phyloP scores from a whole-genome alignment of 495 filamentous ascomycete genomes.

The Penicillium tannophilum region DNA sequence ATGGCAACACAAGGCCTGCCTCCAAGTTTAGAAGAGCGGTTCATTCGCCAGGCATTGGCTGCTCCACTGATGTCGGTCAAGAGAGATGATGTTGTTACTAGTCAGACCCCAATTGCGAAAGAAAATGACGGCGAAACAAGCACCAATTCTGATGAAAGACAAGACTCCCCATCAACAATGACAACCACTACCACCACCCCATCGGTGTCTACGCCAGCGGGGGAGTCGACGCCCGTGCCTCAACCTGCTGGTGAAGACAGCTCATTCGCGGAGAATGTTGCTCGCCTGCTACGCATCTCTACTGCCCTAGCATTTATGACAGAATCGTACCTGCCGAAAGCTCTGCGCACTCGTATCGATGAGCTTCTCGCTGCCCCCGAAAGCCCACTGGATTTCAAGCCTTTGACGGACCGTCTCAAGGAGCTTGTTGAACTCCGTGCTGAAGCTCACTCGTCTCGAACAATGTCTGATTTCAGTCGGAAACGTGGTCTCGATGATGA shows the following conservation, averaged over 20 bases:
- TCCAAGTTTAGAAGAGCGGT: constrained; percentile 80
- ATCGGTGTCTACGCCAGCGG: constrained; percentile 46
- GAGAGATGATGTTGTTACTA: constrained; percentile 41
- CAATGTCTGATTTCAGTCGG: constrained; percentile 69
- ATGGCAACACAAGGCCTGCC: constrained; percentile 71
- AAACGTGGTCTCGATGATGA: constrained; percentile 75
- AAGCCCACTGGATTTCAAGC: constrained; percentile 64
- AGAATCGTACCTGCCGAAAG: constrained; percentile 64
- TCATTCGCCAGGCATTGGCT: constrained; percentile 74
- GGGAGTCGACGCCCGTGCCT: constrained; percentile 37
- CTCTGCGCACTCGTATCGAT: constrained; percentile 53
- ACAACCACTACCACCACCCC: constrained; percentile 40
- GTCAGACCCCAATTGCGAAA: constrained; percentile 15
- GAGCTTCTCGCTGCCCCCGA: constrained; percentile 46
- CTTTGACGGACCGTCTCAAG: constrained; percentile 67
- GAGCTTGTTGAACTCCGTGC: constrained; percentile 63
- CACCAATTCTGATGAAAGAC: constrained; percentile 33
- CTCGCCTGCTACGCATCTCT: constrained; percentile 69
- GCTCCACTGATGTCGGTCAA: constrained; percentile 69
- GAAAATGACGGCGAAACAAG: constrained; percentile 24
- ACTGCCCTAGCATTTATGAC: constrained; percentile 77
- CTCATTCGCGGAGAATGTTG: constrained; percentile 49
- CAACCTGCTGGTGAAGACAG: constrained; percentile 30
- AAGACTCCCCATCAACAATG: constrained; percentile 38
- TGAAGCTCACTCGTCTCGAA: constrained; percentile 67